Base-by-base conservation (phyloP, 2,329 filamentous ascomycete genomes). In the Aureobasidium sp. region DNA sequence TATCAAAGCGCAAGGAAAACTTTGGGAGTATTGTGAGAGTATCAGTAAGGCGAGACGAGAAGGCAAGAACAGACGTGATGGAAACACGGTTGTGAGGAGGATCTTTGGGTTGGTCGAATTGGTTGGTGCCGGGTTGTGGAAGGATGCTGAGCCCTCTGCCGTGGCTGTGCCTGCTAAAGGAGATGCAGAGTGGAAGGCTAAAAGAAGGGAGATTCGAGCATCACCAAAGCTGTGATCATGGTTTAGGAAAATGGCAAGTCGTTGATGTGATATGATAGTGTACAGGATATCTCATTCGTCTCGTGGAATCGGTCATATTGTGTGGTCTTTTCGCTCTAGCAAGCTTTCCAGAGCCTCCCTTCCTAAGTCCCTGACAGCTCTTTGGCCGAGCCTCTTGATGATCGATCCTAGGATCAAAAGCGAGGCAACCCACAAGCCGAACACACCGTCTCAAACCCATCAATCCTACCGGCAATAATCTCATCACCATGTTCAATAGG, bases 41-140 rank as follows among this genome's bases (percentile, higher is more conserved):
- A 96, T 99, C 66, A 90, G 91, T 8, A 82, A 85, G 55, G 89
- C 86, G 48, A 81, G 94, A 36, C 82, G 93, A 47, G 94, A 97
- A 77, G 94, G 94, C 9, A 99, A 97, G 84, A 97, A 97, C 72
- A 81, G 94, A 26, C 83, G 93, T n/a, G 94, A 99, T 73, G 92
- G 92, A 13, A 89, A 88, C 1, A 96, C 92, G 0, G 92, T 97
- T 3, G 89, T 87, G 68, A 89, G 84, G 13, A 82, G 94, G 24
- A 93, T 99, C 12, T 75, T 97, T 41, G 79, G 81, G 7, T 80
- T 97, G 67, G 87, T 89, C 9, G 92, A 96, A 70, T 74, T 82
- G 51, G 81, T 96, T 10, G 92, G 91, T 0, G 75, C 78, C 59
- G 80, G 81, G 63, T 73, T 97, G 24, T 97, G 90, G 74, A 51